phyloP scores from a whole-genome alignment of 306 rosid species.

The Trifolium pratense region DNA sequence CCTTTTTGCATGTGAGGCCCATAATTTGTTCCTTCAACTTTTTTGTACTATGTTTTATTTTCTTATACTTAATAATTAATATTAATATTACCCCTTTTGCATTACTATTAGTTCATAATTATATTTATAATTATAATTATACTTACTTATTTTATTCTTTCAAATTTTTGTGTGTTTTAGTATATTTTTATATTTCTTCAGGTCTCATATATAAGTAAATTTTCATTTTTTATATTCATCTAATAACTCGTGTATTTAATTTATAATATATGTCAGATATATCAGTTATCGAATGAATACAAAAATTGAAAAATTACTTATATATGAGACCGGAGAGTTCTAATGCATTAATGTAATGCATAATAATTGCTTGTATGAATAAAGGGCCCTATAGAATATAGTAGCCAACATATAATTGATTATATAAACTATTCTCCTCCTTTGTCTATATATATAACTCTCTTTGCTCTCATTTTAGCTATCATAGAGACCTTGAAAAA shows the following conservation, averaged over 20 bases:
- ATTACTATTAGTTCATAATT: background rate
- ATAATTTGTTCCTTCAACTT: conserved; percentile 28
- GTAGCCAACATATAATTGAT: conserved; percentile 37
- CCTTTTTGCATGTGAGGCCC: conserved; percentile 54
- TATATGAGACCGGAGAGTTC: no score
- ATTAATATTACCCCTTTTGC: background rate
- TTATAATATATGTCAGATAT: no score
- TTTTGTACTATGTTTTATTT: conserved; percentile 20
- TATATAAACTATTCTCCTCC: background rate
- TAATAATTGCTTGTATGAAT: conserved; percentile 33
- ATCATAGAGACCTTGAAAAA: conserved; percentile 5
- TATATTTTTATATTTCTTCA: no score
- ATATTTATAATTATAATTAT: no score
- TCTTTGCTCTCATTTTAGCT: conserved; percentile 27
- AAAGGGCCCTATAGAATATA: conserved; percentile 32
- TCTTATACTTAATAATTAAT: background rate
- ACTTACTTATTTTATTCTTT: conserved; percentile 23
- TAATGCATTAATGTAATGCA: conserved; percentile 2
- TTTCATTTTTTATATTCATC: no score
- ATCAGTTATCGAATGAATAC: no score
- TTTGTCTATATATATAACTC: conserved; percentile 43
- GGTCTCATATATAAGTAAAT: no score
- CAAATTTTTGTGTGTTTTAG: conserved; percentile 9
- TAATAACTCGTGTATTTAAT: no score
- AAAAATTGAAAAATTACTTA: no score